Evolutionary conservation across 2,329 filamentous ascomycete species (phyloP), one percentile per base, ranked within the genome.

Genomic region (Drechslerella dactyloides): DNA sequence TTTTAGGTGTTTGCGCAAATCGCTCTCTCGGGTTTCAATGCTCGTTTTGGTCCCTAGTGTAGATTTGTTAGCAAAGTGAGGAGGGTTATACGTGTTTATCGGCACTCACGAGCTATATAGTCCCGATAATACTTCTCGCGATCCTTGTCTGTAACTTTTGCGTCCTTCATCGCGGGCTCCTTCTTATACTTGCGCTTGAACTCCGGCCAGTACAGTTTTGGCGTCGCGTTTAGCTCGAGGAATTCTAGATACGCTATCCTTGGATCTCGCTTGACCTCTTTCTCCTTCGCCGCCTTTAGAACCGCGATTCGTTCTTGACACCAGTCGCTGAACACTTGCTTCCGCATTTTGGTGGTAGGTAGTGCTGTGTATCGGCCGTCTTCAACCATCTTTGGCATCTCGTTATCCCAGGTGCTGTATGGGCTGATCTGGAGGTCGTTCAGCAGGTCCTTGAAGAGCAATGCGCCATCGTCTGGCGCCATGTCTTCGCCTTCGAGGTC

Each of bases 181-280:
- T 89, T 93, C 75, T 89, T 89, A 80, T 87, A 94, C 78, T 97
- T 99, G 35, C 94, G 85, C 76, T 90, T 91, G 81, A 99, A 99
- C 78, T 99, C 94, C 0, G 91, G 89, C 94, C 94, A 99, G 82
- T 96, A 99, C 0, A 99, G 84, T 80, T 96, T 97, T 0, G 91
- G 89, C 0, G 89, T 94, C 0, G 93, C 93, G 75, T 91, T 86
- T 54, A 89, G 86, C 74, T 93, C 87, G 30, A 99, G 82, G 74
- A 99, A 89, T 0, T 85, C 85, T 70, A 97, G 81, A 79, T 96
- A 99, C 0, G 89, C 87, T 74, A 96, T 89, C 52, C 85, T 84
- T 0, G 94, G 93, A 77, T 97, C 92, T 74, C 86, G 86, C 81
- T 91, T 93, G 79, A 90, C 89, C 78, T 92, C 86, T 73, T 85